Base-by-base conservation (phyloP, 257 asterid genomes). In the Salvia hispanica region DNA sequence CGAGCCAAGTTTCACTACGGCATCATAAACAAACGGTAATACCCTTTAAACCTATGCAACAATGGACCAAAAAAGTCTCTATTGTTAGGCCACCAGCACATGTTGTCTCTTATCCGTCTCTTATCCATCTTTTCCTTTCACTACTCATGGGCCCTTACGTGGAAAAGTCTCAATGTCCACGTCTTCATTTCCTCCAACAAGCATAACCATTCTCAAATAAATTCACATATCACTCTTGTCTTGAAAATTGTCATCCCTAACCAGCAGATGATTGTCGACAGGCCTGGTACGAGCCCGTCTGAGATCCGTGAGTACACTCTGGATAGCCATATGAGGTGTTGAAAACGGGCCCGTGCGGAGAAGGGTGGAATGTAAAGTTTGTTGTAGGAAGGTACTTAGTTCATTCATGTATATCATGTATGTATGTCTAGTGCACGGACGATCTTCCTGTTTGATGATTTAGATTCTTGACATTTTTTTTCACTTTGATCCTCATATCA, bases 251-350 rank as follows among this genome's bases (percentile, higher is more conserved):
- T 52, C n/a, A 21, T 50, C 46, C 21, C 44, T 78, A 15, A 62
- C 31, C 31, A 2, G 31, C 43, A 13, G 14, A 3, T 45, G 71
- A 57, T 74, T 76, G 53, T 70, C 61, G 63, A 57, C 89, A 93
- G 97, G 86, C 96, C 98, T n/a, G 98, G 97, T 2, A 88, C 97
- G 25, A 83, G 95, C 76, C 97, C 98, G 43, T 84, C 93, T 31
- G 97, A 86, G 47, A 93, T 93, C 70, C 83, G 71, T 36, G 95
- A 95, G 60, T 85, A 88, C 85, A 85, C 92, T 9, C 77, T 93
- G 12, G 94, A 90, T 62, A 77, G 81, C 69, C 97, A 93, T 74
- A 61, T 90, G 78, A 71, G 66, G 52, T 83, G 86, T 67, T 88
- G 82, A 85, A 43, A 40, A 54, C 37, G 12, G 16, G 55, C 2